These are phyloP conservation scores for Leccinum rimulosum DNA, from an alignment of 768 basidiomycete species.

Conservation along the genomic window DNA sequence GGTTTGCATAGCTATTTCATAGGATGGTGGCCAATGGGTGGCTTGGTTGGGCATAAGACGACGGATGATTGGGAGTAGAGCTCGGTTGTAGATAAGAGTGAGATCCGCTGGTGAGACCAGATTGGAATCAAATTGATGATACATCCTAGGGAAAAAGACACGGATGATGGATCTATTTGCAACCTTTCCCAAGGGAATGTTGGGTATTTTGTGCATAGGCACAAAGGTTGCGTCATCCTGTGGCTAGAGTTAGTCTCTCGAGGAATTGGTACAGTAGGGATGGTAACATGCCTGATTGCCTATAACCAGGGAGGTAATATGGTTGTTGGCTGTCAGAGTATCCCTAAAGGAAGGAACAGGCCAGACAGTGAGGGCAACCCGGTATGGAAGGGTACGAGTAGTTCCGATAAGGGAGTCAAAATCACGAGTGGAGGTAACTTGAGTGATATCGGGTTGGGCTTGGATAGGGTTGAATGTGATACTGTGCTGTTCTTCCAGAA, in stretches of 20 bases:
- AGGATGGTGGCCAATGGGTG: slow-evolving; percentile 1
- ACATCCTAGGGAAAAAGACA: slow-evolving; percentile 6
- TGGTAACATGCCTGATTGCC: neutral
- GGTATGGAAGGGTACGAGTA: neutral
- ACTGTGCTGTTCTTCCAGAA: neutral
- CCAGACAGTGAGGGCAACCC: neutral
- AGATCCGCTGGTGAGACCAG: neutral
- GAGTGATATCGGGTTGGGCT: neutral
- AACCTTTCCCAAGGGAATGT: slow-evolving; percentile 1
- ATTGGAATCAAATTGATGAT: neutral
- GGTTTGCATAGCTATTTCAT: neutral
- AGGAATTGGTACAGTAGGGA: neutral
- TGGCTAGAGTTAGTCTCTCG: neutral
- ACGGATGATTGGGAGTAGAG: neutral
- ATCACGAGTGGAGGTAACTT: neutral
- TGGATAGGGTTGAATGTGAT: neutral
- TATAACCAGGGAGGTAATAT: neutral
- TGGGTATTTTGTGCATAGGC: slow-evolving; percentile 1
- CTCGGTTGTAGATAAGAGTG: neutral
- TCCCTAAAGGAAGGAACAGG: slow-evolving; percentile 2
- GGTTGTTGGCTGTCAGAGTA: neutral
- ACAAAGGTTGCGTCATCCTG: neutral
- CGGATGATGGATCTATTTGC: neutral
- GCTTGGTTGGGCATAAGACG: neutral
- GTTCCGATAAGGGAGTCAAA: slow-evolving; percentile 10